These are phyloP conservation scores for Rickenella mellea DNA, from an alignment of 768 basidiomycete species.

Conservation along the genomic window DNA sequence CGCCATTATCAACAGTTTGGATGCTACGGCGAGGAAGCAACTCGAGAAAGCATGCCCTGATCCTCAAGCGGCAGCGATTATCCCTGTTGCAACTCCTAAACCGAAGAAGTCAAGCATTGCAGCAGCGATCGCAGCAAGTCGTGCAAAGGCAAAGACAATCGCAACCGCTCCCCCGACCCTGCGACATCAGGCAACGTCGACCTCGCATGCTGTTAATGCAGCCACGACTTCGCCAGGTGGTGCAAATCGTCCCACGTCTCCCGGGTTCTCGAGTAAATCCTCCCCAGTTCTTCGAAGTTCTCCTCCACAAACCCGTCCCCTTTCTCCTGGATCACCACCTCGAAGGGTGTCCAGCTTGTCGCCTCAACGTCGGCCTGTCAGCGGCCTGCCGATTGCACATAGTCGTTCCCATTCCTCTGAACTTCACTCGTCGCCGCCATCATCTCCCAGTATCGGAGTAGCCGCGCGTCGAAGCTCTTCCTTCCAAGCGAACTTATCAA, in stretches of 20 bases:
- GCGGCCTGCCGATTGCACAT: too few relatives aligned
- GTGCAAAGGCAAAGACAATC: slow-evolving; percentile 79
- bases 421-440: slow-evolving; percentile 4
- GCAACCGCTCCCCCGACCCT: slow-evolving; percentile 73
- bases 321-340: slow-evolving; percentile 36
- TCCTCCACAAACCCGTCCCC: slow-evolving; percentile 20
- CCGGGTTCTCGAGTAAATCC: slow-evolving; percentile 31
- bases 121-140: slow-evolving; percentile 82
- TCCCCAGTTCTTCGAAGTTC: slow-evolving; percentile 31
- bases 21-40: slow-evolving; percentile 63
- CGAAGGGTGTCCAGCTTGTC: too few relatives aligned
- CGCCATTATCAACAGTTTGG: slow-evolving; percentile 56
- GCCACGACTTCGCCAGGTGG: slow-evolving; percentile 29
- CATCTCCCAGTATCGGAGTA: slow-evolving; percentile 7
- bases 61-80: slow-evolving; percentile 27
- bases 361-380: slow-evolving; percentile 40
- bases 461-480: slow-evolving; percentile 16
- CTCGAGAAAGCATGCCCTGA: slow-evolving; percentile 79
- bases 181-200: slow-evolving; percentile 75
- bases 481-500: too few relatives aligned
- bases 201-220: slow-evolving; percentile 37
- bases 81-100: slow-evolving; percentile 40
- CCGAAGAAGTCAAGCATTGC: slow-evolving; percentile 76
- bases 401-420: too few relatives aligned
- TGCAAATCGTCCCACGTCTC: slow-evolving; percentile 20